Conservation (phyloP, 352 stramenopile species). For the Aphanomyces cochlioides region DNA sequence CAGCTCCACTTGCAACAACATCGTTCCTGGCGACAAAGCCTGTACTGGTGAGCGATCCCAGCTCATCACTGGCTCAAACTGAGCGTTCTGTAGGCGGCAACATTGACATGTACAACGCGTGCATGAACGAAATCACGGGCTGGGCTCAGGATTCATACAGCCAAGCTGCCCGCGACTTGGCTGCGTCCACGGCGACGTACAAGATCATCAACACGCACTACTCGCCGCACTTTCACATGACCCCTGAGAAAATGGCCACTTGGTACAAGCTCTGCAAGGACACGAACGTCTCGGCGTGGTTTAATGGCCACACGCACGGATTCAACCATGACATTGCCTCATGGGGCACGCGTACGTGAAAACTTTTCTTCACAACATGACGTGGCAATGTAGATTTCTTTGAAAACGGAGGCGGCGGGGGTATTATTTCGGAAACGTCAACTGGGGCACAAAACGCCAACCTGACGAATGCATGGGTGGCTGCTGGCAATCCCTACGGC, state of each 20-base stretch:
- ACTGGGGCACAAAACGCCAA: background rate
- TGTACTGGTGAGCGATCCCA: slow-evolving; percentile 37
- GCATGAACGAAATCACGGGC: slow-evolving; percentile 47
- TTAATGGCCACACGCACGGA: slow-evolving; percentile 69
- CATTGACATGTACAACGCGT: slow-evolving; percentile 59
- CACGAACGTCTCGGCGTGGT: slow-evolving; percentile 53
- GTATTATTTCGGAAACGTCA: slow-evolving; percentile 63
- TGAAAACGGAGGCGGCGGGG: slow-evolving; percentile 63
- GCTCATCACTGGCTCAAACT: too few relatives aligned
- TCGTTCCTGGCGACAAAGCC: slow-evolving; percentile 45
- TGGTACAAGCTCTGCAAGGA: slow-evolving; percentile 53
- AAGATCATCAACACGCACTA: slow-evolving; percentile 76
- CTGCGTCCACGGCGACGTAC: slow-evolving; percentile 54
- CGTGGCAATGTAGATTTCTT: slow-evolving; percentile 42
- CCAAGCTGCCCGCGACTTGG: slow-evolving; percentile 48
- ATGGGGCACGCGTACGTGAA: slow-evolving; percentile 52
- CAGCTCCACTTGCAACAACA: slow-evolving; percentile 42
- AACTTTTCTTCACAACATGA: background rate
- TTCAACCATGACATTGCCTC: slow-evolving; percentile 76
- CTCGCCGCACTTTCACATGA: slow-evolving; percentile 70
- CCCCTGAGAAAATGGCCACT: slow-evolving; percentile 56
- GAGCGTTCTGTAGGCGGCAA: slow-evolving; percentile 32
- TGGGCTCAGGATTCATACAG: slow-evolving; percentile 61
- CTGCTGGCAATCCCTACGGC: slow-evolving; percentile 70
- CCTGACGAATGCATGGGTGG: slow-evolving; percentile 52